Base-by-base conservation (phyloP, 2,329 filamentous ascomycete genomes). In the Cercospora sesami region DNA sequence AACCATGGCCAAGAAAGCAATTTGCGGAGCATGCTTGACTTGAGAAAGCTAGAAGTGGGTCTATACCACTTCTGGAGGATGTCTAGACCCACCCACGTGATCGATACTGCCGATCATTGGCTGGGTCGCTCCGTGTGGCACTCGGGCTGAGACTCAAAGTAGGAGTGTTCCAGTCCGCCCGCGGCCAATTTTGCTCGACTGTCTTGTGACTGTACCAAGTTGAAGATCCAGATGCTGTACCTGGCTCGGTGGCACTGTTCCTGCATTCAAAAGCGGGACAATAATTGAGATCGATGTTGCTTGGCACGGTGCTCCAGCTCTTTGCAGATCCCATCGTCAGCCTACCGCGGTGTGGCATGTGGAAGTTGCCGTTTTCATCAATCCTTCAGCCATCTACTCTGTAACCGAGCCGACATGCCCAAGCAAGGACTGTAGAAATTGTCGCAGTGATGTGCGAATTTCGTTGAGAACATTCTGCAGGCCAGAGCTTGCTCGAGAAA, bases 31-130 rank as follows among this genome's bases (percentile, higher is more conserved):
- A 63, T 62, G 45, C 57, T 31, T 45, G 31, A 48, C 45, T 60
- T 61, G n/a, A 26, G 31, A 30, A 53, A 61, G 57, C 36, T 51
- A 26, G 55, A 21, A 18, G 55, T 45, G 53, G 55, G 57, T 60
- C 66, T 60, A 64, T 67, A 67, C 64, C 64, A 62, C 18, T 10
- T 18, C 31, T 63, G 60, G 48, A 16, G 57, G 6, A n/a, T 51
- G 51, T 59, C 48, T 66, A 63, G 59, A 33, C 18, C 53, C 57
- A 33, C 39, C 9, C 64, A 61, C 64, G 39, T 60, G 64, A 67
- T 28, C n/a, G 10, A 8, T 30, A 51, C 12, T n/a, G 30, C 16
- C 31, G n/a, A 4, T 8, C 9, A 64, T 64, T 64, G 62, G 62
- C 48, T 57, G 48, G 23, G n/a, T 64, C 62, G 62, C 45, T 57